Base-by-base conservation (phyloP, 805 yeast genomes). In the Clavispora carvajalis region DNA sequence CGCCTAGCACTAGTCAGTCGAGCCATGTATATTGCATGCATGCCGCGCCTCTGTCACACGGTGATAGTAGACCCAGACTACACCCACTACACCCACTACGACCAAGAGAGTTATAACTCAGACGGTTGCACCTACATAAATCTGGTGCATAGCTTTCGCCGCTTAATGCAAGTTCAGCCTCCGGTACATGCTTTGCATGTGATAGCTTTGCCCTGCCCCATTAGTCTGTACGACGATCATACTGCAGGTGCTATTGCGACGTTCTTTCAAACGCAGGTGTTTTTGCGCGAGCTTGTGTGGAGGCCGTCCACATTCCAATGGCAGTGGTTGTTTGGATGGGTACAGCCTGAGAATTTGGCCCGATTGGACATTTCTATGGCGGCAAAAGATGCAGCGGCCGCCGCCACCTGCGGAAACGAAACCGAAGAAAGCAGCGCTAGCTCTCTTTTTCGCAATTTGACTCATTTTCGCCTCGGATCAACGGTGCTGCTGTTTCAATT, bases 171-270 rank as follows among this genome's bases (percentile, higher is more conserved):
- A 31, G 22, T 44, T 40, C 30, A 48, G 48, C 7, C 29, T 7
- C 36, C 22, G 8, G 53, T 67, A 3, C 48, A 49, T 31, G 46
- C 50, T 12, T 47, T 74, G 17, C 62, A 58, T 34, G 59, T 69
- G 37, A 50, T 64, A 2, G 52, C 55, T 18, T 47, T 74, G 4
- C 78, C 77, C 0, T 74, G 71, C 44, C 67, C 72, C 18, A 58
- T 70, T 21, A 62, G 65, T 31, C 54, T 62, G 0, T 58, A 59
- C 41, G 71, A 70, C 36, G 45, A 53, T 22, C 60, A 59, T 4
- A 52, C 65, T 30, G 53, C 57, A 19, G 47, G 45, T 22, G 47
- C 39, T 25, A 52, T 73, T 7, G 37, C 46, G 4, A 38, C 42
- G 4, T 63, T 62, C 23, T 60, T 72, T 37, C 36, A 33, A 1